Base-by-base conservation (phyloP, 228 moss, liverwort and hornwort species). In the Sphagnum magellanicum region DNA sequence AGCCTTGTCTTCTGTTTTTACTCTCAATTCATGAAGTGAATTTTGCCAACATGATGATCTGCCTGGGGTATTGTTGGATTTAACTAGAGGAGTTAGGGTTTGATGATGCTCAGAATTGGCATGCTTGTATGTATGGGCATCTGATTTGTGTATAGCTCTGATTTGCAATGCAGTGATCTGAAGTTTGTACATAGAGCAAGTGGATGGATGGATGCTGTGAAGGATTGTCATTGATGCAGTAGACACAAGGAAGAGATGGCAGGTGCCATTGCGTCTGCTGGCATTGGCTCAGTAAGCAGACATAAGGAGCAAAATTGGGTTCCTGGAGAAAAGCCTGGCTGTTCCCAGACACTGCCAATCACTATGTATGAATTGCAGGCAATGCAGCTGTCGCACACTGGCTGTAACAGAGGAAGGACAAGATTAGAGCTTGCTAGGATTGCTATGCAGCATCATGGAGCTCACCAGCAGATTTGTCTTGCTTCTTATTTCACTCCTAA, bases 221-320 rank as follows among this genome's bases (percentile, higher is more conserved):
- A 32, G 32, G 32, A 2, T 32, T 32, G 32, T 32, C 32, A 32
- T 32, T 32, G 32, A 32, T 32, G 32, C 32, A 32, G 32, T 32
- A 32, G 32, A 32, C 32, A 32, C 32, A 32, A 32, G 32, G 69
- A 69, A 49, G 48, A 49, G 4, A 69, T 69, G 69, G 59, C 69
- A 62, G 14, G 50, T 32, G 50, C 70, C 61, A 63, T 62, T 16
- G 68, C 64, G 51, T 77, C 86, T 48, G 66, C 73, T 69, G 77
- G 79, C 71, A 50, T 86, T 63, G 79, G 77, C 49, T 58, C 66
- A 9, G 79, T 61, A 67, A 77, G 68, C 53, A 71, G 79, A 75
- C 73, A 67, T 48, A 71, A 69, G 68, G 82, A 82, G 66, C 82
- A 77, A 71, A 77, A 77, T 70, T 79, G 79, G 77, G 71, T 75